phyloP scores from a whole-genome alignment of 176 grass and related monocot species.

The Pontederia crassipes region DNA sequence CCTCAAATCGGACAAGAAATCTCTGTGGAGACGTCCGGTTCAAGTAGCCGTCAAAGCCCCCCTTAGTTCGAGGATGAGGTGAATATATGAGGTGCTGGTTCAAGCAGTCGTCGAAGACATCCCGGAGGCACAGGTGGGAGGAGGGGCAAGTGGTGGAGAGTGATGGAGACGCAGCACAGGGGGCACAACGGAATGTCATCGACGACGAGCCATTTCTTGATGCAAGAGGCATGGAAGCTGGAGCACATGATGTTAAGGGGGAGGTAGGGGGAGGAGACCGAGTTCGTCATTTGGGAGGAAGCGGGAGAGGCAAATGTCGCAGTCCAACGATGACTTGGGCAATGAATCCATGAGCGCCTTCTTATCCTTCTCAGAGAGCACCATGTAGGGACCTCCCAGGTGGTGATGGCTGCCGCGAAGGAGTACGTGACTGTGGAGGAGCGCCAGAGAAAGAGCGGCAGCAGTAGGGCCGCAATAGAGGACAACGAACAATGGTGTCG shows the following conservation, averaged over 20 bases:
- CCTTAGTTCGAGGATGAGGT: too few species aligned
- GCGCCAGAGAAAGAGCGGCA: background rate
- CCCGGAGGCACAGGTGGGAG: background rate
- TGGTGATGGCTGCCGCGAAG: slow-evolving; percentile 14
- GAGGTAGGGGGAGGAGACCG: slow-evolving; percentile 81
- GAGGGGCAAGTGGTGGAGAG: slow-evolving; percentile 39
- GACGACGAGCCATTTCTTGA: slow-evolving; percentile 55
- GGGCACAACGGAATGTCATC: slow-evolving; percentile 48
- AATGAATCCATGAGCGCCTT: slow-evolving; percentile 42
- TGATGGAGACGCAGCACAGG: slow-evolving; percentile 68
- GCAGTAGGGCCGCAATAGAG: background rate
- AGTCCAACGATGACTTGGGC: slow-evolving; percentile 60
- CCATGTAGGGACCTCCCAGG: slow-evolving; percentile 9
- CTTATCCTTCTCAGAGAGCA: slow-evolving; percentile 24
- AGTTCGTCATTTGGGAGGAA: slow-evolving; percentile 52
- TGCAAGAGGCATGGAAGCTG: slow-evolving; percentile 55
- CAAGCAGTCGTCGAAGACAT: too few species aligned
- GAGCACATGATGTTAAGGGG: slow-evolving; percentile 51
- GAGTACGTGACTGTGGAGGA: slow-evolving; percentile 1
- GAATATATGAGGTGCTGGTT: too few species aligned
- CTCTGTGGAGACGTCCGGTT: too few species aligned
- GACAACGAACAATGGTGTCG: background rate
- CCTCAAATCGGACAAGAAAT: too few species aligned
- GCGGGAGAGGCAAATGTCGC: slow-evolving; percentile 69
- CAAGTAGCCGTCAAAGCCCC: too few species aligned